Evolutionary conservation across 108 stramenopile genomes (phyloP).

Genomic region (Nannochloropsis gaditana): DNA sequence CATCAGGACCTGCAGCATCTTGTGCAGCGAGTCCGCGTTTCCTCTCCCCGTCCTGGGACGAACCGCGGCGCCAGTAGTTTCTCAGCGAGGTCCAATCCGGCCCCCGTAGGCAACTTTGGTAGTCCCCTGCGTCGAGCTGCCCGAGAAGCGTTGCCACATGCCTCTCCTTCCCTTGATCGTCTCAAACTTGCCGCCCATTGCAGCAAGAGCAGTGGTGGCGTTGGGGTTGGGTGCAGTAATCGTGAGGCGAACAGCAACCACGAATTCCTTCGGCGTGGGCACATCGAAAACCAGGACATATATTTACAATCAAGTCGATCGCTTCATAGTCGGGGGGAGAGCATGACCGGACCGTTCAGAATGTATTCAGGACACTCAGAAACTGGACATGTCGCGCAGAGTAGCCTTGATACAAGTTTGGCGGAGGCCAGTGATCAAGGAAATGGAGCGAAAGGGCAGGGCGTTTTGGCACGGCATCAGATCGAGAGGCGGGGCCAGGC

Average conservation of each 20-base stretch:
- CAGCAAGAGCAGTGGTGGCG: background rate
- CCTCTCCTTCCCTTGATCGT: background rate
- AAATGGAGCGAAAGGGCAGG: background rate
- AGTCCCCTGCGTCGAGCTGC: background rate
- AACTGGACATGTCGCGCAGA: too few species aligned
- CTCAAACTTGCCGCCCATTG: background rate
- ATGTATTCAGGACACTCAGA: too few species aligned
- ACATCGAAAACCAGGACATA: too few species aligned
- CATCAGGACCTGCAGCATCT: conserved; percentile 19
- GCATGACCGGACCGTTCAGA: too few species aligned
- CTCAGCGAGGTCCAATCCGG: background rate
- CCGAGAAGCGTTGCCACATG: background rate
- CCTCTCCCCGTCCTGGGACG: background rate
- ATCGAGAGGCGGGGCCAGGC: background rate
- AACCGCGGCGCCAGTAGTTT: too few species aligned
- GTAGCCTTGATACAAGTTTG: too few species aligned
- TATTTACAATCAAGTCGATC: too few species aligned
- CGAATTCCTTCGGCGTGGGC: too few species aligned
- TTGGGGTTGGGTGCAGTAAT: background rate
- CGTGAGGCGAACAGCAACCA: background rate
- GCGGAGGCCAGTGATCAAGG: background rate
- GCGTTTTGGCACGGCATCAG: background rate
- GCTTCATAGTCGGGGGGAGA: too few species aligned
- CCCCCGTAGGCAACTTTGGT: background rate
- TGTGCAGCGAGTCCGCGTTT: background rate